phyloP scores from a whole-genome alignment of 352 stramenopile species.

The Phytophthora brassicae region DNA sequence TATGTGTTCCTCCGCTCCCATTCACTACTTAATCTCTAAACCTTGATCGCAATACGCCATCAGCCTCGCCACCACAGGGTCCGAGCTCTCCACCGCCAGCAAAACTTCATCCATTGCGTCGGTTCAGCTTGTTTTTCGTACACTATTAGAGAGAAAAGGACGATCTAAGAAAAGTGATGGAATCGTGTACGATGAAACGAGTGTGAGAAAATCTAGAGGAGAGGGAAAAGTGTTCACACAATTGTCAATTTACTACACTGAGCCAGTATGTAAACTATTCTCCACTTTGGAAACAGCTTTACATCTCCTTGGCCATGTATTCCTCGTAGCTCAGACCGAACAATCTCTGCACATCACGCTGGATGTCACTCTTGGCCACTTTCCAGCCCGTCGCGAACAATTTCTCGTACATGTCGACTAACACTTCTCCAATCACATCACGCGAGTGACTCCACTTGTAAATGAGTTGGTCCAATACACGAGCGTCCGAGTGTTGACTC shows the following conservation, averaged over 20 bases:
- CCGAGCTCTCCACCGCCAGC: slow-evolving; percentile 43
- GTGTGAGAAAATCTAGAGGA: no score
- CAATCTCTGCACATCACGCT: slow-evolving; percentile 74
- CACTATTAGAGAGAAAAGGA: no score
- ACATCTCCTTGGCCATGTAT: slow-evolving; percentile 85
- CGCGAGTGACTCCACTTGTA: slow-evolving; percentile 96
- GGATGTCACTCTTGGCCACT: slow-evolving; percentile 79
- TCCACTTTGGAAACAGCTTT: no score
- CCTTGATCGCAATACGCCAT: slow-evolving; percentile 41
- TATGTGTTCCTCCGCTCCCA: not conserved
- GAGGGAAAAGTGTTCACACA: no score
- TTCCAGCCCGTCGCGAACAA: slow-evolving; percentile 83
- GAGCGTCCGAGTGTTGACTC: slow-evolving; percentile 93
- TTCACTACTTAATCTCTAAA: not conserved
- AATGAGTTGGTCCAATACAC: slow-evolving; percentile 93
- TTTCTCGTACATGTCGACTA: slow-evolving; percentile 90
- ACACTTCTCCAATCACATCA: slow-evolving; percentile 84
- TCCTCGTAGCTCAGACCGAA: slow-evolving; percentile 92
- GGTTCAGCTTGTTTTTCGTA: no score
- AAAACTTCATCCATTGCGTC: slow-evolving; percentile 48
- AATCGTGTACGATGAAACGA: no score
- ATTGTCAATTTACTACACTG: no score
- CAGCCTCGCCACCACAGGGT: slow-evolving; percentile 42
- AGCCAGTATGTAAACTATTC: no score
- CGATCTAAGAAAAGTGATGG: no score